A percentile compares a stretch with the other conserved stretches of the same genome.
phyloP scores from a whole-genome alignment of 371 early-diverging fungal species.

The Mucor plumbeus region DNA sequence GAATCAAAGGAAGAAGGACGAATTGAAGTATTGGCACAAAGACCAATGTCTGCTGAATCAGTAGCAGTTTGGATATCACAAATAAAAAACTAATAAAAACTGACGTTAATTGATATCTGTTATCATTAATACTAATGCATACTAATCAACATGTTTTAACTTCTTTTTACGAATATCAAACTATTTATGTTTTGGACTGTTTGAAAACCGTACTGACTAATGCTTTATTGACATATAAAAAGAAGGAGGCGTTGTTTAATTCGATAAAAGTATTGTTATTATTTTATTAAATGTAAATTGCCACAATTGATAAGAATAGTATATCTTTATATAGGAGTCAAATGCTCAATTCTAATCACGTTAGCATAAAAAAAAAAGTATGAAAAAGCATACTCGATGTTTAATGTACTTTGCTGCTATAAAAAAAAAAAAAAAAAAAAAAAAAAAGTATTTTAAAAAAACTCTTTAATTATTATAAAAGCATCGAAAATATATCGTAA shows the following conservation, averaged over 20 bases:
- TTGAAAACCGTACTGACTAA: background rate
- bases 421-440: too few species aligned
- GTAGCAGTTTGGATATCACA: constrained; percentile 33
- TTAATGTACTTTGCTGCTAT: too few species aligned
- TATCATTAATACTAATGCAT: background rate
- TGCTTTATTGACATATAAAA: background rate
- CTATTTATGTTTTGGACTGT: background rate
- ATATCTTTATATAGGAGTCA: too few species aligned
- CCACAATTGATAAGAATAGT: too few species aligned
- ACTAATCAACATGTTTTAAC: background rate
- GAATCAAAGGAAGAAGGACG: constrained; percentile 53
- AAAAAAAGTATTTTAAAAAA: too few species aligned
- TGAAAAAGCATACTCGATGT: too few species aligned
- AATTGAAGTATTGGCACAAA: constrained; percentile 15
- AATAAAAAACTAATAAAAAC: constrained; percentile 21
- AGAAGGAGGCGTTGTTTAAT: background rate
- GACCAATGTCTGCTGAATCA: constrained; percentile 26
- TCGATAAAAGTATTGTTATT: too few species aligned
- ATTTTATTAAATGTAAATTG: too few species aligned
- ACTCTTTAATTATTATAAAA: too few species aligned
- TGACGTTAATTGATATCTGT: background rate
- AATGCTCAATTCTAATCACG: too few species aligned
- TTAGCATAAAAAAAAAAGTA: too few species aligned
- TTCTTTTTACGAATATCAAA: background rate
- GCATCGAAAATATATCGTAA: too few species aligned